These are phyloP conservation scores for Trichoderma guizhouense DNA, from an alignment of 2,329 filamentous ascomycete genomes.

Conservation along the genomic window DNA sequence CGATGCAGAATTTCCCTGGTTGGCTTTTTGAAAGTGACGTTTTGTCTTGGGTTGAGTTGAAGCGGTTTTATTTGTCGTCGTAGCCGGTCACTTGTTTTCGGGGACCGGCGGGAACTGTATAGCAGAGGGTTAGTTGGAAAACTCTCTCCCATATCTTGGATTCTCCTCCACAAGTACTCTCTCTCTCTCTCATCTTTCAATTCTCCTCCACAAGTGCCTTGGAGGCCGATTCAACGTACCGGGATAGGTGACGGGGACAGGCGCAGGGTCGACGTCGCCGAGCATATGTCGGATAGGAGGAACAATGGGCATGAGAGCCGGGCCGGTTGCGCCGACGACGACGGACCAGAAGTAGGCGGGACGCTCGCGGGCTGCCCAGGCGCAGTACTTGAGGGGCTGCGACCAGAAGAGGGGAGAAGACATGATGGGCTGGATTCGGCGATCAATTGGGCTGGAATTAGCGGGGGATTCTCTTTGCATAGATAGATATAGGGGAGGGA, in stretches of 20 bases:
- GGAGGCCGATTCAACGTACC: constrained; percentile 57
- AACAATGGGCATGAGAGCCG: constrained; percentile 64
- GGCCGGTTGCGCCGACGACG: constrained; percentile 69
- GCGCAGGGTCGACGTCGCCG: constrained; percentile 69
- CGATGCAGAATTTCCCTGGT: background rate
- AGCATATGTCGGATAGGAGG: constrained; percentile 70
- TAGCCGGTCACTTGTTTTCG: constrained; percentile 59
- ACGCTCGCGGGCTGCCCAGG: constrained; percentile 83
- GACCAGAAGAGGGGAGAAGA: constrained; percentile 76
- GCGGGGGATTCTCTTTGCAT: too few species aligned
- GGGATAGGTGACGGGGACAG: constrained; percentile 87
- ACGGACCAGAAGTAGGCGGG: constrained; percentile 90
- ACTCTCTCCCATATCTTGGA: constrained; percentile 3
- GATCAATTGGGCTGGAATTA: background rate
- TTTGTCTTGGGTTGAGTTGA: background rate
- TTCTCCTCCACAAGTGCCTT: background rate
- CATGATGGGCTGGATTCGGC: constrained; percentile 48
- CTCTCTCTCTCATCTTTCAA: constrained; percentile 3
- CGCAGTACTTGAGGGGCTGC: constrained; percentile 76
- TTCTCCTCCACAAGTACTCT: background rate
- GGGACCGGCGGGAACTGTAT: constrained; percentile 54
- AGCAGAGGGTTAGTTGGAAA: background rate
- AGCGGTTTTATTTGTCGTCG: constrained; percentile 47
- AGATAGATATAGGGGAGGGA: background rate
- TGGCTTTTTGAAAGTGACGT: background rate